Base-by-base conservation (phyloP, 805 yeast genomes). In the Candida stauntonica region DNA sequence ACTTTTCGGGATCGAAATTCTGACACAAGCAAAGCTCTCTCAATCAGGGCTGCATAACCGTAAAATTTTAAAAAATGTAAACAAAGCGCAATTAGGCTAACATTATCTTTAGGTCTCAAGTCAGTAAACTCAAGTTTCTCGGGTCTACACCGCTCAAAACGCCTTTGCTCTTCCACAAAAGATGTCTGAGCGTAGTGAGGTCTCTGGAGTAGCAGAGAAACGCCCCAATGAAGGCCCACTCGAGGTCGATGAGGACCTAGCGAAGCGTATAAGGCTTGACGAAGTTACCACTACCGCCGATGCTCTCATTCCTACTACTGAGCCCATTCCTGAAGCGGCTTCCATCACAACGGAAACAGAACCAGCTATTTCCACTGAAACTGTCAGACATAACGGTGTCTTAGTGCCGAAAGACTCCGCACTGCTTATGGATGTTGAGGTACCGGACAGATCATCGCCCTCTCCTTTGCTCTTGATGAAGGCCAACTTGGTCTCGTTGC, bases 401-500 rank as follows among this genome's bases (percentile, higher is more conserved):
- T 33, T 43, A 2, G 42, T 54, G 3, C 60, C 60, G 7, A 37
- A 32, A 13, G 53, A 50, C 30, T 52, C 57, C 4, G 50, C 44
- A 1, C 50, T 54, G 0, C 30, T 51, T 43, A 7, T 45, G 20
- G 11, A 41, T 33, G 4, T 44, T 13, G 33, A 32, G 8, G 7
- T 39, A 5, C 50, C 47, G 7, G 21, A 36, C 11, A 23, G 34
- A 5, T 26, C 29, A 3, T 49, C 49, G 4, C 26, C 47, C 3
- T 37, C 52, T 2, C 44, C 54, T 3, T 44, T 44, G 3, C 59
- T 59, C 35, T 40, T 46, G 9, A 39, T 49, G 27, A 55, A 48
- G 35, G 78, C 79, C 0, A 83, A 79, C 50, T 55, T 79, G 29
- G 74, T 81, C 0, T 79, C 83, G 2, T 60, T 80, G 27, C 85